Conservation (phyloP, 495 filamentous ascomycete species). For the Cairneyella variabilis region DNA sequence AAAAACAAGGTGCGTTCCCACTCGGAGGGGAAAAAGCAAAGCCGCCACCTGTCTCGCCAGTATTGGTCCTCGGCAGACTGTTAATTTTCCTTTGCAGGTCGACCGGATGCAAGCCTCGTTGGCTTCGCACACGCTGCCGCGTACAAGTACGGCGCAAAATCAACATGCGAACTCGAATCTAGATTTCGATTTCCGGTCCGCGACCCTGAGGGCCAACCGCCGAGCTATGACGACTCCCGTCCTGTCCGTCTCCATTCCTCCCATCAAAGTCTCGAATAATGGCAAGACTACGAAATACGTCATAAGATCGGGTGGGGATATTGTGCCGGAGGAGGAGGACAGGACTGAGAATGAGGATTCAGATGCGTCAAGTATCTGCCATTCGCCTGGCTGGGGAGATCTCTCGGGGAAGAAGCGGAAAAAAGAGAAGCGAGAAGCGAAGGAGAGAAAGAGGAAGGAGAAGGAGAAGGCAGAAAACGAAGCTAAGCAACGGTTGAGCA, state of each 20-base stretch:
- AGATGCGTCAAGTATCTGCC: slow-evolving; percentile 50
- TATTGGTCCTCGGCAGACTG: slow-evolving; percentile 15
- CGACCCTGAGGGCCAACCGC: background rate
- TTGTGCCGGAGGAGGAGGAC: slow-evolving; percentile 14
- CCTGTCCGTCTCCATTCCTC: slow-evolving; percentile 14
- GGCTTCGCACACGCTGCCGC: background rate
- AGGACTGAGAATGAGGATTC: slow-evolving; percentile 22
- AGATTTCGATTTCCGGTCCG: background rate
- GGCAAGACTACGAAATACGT: slow-evolving; percentile 16
- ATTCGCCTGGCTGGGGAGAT: slow-evolving; percentile 53
- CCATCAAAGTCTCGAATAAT: background rate
- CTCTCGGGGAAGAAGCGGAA: slow-evolving; percentile 42
- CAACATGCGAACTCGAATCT: slow-evolving; percentile 6
- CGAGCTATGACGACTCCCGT: slow-evolving; percentile 20
- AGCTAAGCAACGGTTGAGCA: slow-evolving; percentile 34
- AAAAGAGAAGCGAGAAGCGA: slow-evolving; percentile 42
- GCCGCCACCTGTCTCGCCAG: slow-evolving; percentile 13
- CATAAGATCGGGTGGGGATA: slow-evolving; percentile 10
- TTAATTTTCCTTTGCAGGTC: slow-evolving; percentile 32
- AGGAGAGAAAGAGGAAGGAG: slow-evolving; percentile 37
- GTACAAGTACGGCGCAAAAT: slow-evolving; percentile 12
- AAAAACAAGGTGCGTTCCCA: slow-evolving; percentile 44
- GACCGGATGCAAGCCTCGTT: slow-evolving; percentile 29
- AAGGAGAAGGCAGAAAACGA: slow-evolving; percentile 36
- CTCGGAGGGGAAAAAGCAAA: slow-evolving; percentile 30